phyloP scores from a whole-genome alignment of 331 rosid genomes.

The Pyrus hybrid region DNA sequence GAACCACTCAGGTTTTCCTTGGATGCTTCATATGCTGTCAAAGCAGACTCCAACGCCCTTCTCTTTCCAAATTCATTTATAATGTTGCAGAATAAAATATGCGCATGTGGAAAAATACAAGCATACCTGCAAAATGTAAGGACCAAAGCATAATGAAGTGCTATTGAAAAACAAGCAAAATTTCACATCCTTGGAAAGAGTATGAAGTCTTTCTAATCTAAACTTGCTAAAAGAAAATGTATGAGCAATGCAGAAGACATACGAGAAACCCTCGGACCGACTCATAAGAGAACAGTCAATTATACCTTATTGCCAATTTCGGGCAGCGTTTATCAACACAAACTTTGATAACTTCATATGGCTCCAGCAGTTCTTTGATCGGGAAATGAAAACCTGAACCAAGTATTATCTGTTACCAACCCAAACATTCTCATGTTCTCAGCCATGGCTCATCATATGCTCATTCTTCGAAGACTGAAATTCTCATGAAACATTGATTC shows the following conservation, averaged over 20 bases:
- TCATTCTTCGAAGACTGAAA: not conserved
- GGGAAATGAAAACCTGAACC: constrained; percentile 67
- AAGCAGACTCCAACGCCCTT: constrained; percentile 63
- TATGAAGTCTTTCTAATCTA: not conserved
- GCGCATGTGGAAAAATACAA: constrained; percentile 66
- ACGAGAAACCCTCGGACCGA: not conserved
- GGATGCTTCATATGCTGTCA: constrained; percentile 57
- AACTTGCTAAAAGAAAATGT: not conserved
- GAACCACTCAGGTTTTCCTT: constrained; percentile 40
- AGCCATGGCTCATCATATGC: not conserved
- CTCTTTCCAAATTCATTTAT: constrained; percentile 75
- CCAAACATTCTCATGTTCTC: constrained; percentile 7
- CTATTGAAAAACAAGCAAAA: not conserved
- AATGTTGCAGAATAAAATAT: constrained; percentile 51
- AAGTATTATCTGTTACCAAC: constrained; percentile 23
- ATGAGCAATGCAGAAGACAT: constrained; percentile 2
- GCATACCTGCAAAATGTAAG: constrained; percentile 66
- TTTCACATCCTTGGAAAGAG: not conserved
- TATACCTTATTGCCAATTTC: constrained; percentile 74
- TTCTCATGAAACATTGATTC: not conserved
- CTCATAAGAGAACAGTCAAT: constrained; percentile 12
- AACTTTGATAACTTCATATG: constrained; percentile 51
- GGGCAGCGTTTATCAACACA: constrained; percentile 61
- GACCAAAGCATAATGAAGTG: constrained; percentile 1
- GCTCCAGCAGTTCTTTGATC: constrained; percentile 53